phyloP scores from a whole-genome alignment of 257 asterid genomes.

The Craterostigma plantagineum region DNA sequence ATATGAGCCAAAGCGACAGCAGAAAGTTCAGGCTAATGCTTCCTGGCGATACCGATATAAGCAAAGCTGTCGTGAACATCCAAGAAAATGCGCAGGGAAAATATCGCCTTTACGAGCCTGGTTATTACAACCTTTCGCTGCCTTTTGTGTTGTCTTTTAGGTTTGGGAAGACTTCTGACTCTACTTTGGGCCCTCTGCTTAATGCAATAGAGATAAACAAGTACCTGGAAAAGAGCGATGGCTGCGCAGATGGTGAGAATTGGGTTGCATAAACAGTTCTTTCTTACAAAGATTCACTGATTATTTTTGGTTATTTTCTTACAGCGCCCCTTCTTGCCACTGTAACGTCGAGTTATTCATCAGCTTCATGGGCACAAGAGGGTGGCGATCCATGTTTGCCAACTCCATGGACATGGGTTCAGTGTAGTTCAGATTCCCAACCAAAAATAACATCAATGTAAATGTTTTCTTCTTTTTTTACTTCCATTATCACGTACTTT shows the following conservation, averaged over 20 bases:
- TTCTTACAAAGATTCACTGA: no score
- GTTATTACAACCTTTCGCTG: constrained; percentile 58
- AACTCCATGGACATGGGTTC: constrained; percentile 88
- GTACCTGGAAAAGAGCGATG: constrained; percentile 54
- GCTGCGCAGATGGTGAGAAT: constrained; percentile 68
- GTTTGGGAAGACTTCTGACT: constrained; percentile 66
- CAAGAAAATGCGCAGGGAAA: constrained; percentile 91
- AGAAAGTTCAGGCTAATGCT: constrained; percentile 67
- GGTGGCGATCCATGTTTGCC: constrained; percentile 99
- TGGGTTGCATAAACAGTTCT: background rate
- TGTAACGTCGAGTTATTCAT: constrained; percentile 25
- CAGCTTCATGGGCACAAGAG: constrained; percentile 67
- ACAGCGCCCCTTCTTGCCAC: constrained; percentile 53
- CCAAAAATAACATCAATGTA: constrained; percentile 65
- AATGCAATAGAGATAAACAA: constrained; percentile 89
- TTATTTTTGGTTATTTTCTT: no score
- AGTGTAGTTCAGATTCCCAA: constrained; percentile 58
- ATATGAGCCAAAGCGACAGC: constrained; percentile 35
- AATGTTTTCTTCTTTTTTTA: background rate
- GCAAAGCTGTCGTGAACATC: constrained; percentile 69
- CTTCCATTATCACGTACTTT: constrained; percentile 1
- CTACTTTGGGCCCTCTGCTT: constrained; percentile 74
- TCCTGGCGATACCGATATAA: constrained; percentile 56
- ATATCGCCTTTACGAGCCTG: constrained; percentile 85
- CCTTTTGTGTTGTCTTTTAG: constrained; percentile 76